These are phyloP conservation scores for Emericellopsis cladophorae DNA, from an alignment of 2,329 filamentous ascomycete species.

Conservation along the genomic window DNA sequence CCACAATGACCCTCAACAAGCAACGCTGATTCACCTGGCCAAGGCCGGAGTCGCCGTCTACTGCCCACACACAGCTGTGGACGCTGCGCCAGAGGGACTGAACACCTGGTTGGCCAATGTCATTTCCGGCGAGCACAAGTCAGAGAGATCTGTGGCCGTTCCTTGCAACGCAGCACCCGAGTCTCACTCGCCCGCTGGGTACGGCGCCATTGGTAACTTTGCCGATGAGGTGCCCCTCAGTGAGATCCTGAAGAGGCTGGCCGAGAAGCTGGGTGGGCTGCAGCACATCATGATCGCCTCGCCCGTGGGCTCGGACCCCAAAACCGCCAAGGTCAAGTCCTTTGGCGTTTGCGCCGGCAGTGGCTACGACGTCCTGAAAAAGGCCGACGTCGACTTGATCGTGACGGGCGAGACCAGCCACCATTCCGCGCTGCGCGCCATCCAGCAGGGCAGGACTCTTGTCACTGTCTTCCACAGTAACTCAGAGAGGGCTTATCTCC, in stretches of 20 bases:
- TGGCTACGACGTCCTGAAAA: slow-evolving; percentile 63
- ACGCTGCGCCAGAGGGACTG: slow-evolving; percentile 72
- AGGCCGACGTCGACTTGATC: slow-evolving; percentile 60
- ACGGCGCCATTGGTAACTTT: slow-evolving; percentile 37
- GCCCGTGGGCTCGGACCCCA: slow-evolving; percentile 32
- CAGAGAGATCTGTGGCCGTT: slow-evolving; percentile 28
- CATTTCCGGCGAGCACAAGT: slow-evolving; percentile 43
- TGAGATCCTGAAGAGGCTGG: slow-evolving; percentile 38
- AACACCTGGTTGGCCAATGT: slow-evolving; percentile 92
- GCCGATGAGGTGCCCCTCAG: slow-evolving; percentile 20
- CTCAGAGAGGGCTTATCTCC: slow-evolving; percentile 75
- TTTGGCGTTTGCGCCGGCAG: slow-evolving; percentile 87
- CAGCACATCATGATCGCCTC: slow-evolving; percentile 34
- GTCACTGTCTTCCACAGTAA: slow-evolving; percentile 88
- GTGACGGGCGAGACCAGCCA: slow-evolving; percentile 92
- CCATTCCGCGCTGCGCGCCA: slow-evolving; percentile 78
- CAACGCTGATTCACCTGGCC: slow-evolving; percentile 67
- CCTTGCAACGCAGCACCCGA: slow-evolving; percentile 28
- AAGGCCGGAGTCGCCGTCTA: slow-evolving; percentile 89
- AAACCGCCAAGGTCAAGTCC: slow-evolving; percentile 38
- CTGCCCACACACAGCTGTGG: slow-evolving; percentile 88
- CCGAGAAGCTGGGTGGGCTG: slow-evolving; percentile 56
- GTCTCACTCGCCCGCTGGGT: slow-evolving; percentile 34
- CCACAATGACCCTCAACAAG: slow-evolving; percentile 73
- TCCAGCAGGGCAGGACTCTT: slow-evolving; percentile 71